Percentiles rank a stretch among this genome's conserved stretches.
Conservation (phyloP, 75 land plant genomes). For the Picea sitchensis region DNA sequence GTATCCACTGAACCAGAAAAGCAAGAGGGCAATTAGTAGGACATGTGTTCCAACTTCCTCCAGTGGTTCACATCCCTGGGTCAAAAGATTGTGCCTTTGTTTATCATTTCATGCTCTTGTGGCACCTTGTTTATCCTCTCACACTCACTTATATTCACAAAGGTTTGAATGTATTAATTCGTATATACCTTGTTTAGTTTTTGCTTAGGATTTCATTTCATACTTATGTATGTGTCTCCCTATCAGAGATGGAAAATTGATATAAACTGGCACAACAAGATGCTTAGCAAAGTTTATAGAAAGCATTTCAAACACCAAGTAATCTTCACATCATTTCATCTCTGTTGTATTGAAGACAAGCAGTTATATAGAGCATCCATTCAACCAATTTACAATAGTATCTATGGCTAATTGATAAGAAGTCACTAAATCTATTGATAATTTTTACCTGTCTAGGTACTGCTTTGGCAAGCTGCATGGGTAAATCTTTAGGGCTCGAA, state of each 20-base stretch:
- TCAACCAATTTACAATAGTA: not conserved
- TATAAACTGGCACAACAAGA: not conserved
- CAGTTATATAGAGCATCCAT: not conserved
- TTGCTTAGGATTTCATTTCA: too few relatives aligned
- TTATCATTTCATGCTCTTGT: not conserved
- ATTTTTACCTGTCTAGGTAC: constrained; percentile 72
- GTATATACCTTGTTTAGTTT: too few relatives aligned
- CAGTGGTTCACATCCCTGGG: not conserved
- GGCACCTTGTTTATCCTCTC: not conserved
- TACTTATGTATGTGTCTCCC: too few relatives aligned
- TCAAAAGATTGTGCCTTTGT: not conserved
- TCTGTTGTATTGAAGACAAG: not conserved
- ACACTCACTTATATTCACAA: not conserved
- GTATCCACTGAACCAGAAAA: not conserved
- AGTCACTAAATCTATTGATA: not conserved
- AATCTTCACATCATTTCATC: not conserved
- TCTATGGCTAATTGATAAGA: not conserved
- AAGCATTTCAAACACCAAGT: not conserved
- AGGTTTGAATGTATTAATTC: not conserved
- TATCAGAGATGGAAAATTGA: not conserved
- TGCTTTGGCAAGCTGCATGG: constrained; percentile 65
- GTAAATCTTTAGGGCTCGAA: constrained; percentile 63
- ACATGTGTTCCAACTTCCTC: not conserved
- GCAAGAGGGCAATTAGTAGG: not conserved
- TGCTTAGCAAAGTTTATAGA: not conserved